Evolutionary conservation across 2,329 filamentous ascomycete genomes (phyloP), one percentile per base, ranked within the genome.

Genomic region (Ophiocordyceps camponoti-leonardi): DNA sequence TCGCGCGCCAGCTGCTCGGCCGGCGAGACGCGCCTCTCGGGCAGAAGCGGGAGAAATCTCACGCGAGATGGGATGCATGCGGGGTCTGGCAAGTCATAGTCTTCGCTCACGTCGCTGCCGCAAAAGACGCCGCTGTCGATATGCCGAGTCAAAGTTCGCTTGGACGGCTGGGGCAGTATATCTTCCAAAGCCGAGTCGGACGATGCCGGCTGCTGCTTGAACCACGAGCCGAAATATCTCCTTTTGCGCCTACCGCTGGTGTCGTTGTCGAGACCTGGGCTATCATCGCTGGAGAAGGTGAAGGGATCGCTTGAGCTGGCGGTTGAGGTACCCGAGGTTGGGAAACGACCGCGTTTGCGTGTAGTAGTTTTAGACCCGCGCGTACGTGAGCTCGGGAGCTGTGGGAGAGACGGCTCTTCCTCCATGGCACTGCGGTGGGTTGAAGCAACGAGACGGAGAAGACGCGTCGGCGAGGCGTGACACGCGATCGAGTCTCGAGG

Each of bases 221-320:
- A 85, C 81, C 81, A 86, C 5, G 79, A 71, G 4, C 81, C 81
- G 41, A 75, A 64, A 49, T 81, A 79, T 43, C 74, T 70, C 64
- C 83, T 85, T 49, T 72, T 71, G 50, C 71, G 67, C 23, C 69
- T 65, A 1, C 68, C 68, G 43, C 72, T 64, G 22, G 68, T 63
- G 54, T 83, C 83, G 53, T 81, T 80, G 49, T 83, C 78, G 43
- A 79, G 58, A 1, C 73, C 72, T 3, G 77, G 77, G 47, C 83
- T 80, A 53, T 84, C 80, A 48, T 86, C 81, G 57, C 77, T 81
- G 4, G 79, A 84, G 60, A 86, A 86, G 23, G 84, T 59, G 43
- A 77, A 72, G 4, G 80, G 79, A 54, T 86, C 81, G 55, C 81
- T 84, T 19, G 79, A 84, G 56, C 78, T 77, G 56, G 72, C 63